Base-by-base conservation (phyloP, 257 asterid species). In the Petunia axillaris region DNA sequence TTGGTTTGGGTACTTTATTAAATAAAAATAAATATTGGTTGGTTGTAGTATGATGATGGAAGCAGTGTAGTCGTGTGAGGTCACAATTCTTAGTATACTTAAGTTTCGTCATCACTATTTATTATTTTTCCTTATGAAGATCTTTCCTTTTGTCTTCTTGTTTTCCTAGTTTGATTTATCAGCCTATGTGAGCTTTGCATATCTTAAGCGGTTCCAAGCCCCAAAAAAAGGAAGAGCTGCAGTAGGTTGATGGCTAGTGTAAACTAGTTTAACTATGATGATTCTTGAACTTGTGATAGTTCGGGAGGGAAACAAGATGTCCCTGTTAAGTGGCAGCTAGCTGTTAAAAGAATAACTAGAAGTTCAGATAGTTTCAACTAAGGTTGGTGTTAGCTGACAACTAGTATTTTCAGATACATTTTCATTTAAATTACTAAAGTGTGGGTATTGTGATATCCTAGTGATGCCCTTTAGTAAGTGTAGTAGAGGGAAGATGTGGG, bases 141-240 rank as follows among this genome's bases (percentile, higher is more conserved):
- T 0, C 25, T 25, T n/a, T n/a, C 54, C 13, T 67, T 66, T 43
- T 41, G 3, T 7, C 54, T 43, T 67, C 38, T 43, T 67, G 75
- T 67, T 66, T 67, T 40, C 53, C 75, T 67, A 67, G 75, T 67
- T 67, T 67, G 75, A 67, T 67, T 67, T 43, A 41, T 67, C 38
- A 2, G 55, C 38, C 55, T 43, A 39, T 40, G 38, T 67, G 75
- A 15, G 75, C 15, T 67, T 67, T 46, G 39, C 38, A n/a, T 15
- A 43, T 3, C 38, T 41, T 41, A 43, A 40, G 7, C 13, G 5
- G 38, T n/a, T 39, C 8, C 55, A 43, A 67, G 41, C 8, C 25
- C 25, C 25, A 25, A 25, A 25, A 25, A 25, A 25, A 25, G 25
- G 25, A 25, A 25, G 25, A 41, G 36, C 55, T 67, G 55, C 2